These are phyloP conservation scores for Wilcoxina mikolae DNA, from an alignment of 495 filamentous ascomycete species.

Conservation along the genomic window DNA sequence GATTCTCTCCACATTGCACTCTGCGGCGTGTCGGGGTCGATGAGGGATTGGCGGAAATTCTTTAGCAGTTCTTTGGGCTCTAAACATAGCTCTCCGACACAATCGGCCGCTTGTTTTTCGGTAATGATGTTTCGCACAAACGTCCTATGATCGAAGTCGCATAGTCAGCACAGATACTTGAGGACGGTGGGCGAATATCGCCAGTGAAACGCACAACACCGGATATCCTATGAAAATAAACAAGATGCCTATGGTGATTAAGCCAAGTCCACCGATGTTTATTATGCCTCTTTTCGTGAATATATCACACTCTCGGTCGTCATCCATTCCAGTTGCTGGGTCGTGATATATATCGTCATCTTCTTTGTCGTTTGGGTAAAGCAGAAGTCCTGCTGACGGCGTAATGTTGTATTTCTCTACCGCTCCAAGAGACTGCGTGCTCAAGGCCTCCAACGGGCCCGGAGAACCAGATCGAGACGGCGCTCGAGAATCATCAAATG, in stretches of 20 bases:
- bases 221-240: constrained; percentile 61
- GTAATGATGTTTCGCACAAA: constrained; percentile 35
- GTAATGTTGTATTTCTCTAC: constrained; percentile 66
- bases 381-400: constrained; percentile 52
- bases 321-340: constrained; percentile 46
- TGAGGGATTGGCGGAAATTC: constrained; percentile 47
- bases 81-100: constrained; percentile 35
- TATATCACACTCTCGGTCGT: constrained; percentile 53
- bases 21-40: constrained; percentile 59
- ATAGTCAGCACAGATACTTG: neutral
- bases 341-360: constrained; percentile 67
- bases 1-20: constrained; percentile 42
- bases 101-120: neutral
- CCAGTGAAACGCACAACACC: constrained; percentile 41
- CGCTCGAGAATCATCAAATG: constrained; percentile 31
- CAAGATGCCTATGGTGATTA: constrained; percentile 50
- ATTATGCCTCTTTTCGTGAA: constrained; percentile 50
- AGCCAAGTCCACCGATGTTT: constrained; percentile 50
- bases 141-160: constrained; percentile 32
- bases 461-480: constrained; percentile 27
- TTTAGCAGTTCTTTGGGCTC: constrained; percentile 41
- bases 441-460: constrained; percentile 41
- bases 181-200: neutral
- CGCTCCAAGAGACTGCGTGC: constrained; percentile 65
- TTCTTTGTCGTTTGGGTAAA: constrained; percentile 64